phyloP scores from a whole-genome alignment of 257 asterid genomes.

The Capsicum rhomboideum region DNA sequence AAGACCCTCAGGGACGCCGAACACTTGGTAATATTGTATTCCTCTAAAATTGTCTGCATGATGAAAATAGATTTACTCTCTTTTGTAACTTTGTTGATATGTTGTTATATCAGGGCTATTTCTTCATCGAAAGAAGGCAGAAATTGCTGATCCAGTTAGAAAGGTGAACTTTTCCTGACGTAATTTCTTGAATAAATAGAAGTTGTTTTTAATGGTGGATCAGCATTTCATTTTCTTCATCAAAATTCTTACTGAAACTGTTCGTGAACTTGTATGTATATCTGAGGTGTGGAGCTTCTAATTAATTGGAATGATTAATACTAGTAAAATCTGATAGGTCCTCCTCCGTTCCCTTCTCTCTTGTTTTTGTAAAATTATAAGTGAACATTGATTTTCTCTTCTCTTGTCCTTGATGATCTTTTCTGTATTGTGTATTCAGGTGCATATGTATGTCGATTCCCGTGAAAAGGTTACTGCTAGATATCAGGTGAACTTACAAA shows the following conservation, averaged over 20 bases:
- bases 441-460: slow-evolving; percentile 68
- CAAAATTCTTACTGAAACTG: not conserved
- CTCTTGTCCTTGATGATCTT: not conserved
- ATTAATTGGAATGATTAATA: not conserved
- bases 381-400: not conserved
- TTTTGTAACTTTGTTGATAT: not conserved
- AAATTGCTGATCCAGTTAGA: slow-evolving; percentile 60
- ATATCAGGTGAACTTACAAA: slow-evolving; percentile 58
- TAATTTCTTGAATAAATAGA: not conserved
- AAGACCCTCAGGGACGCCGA: slow-evolving; percentile 96
- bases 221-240: not conserved
- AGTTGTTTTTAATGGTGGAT: not conserved
- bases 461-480: slow-evolving; percentile 96
- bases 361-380: not conserved
- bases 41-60: not conserved
- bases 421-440: slow-evolving; percentile 40
- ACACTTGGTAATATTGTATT: slow-evolving; percentile 61
- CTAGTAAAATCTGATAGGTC: not conserved
- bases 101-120: slow-evolving; percentile 61
- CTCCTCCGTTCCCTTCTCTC: not conserved
- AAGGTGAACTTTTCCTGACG: slow-evolving; percentile 42
- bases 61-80: not conserved
- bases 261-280: not conserved
- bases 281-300: not conserved
- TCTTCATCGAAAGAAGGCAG: slow-evolving; percentile 97